phyloP scores from a whole-genome alignment of 345 rosid species.

The Euclidium syriacum region DNA sequence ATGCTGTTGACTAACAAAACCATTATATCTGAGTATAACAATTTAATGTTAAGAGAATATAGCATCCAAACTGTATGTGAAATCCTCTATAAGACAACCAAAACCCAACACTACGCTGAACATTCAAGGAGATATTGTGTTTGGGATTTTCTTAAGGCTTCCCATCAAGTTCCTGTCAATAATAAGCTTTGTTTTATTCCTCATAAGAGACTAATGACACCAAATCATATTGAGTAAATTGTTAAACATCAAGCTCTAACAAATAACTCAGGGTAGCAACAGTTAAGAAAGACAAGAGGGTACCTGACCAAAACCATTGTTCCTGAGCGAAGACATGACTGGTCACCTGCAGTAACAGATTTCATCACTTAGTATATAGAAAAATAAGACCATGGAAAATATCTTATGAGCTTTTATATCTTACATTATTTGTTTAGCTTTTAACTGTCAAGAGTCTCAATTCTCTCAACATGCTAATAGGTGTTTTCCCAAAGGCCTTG shows the following conservation, averaged over 20 bases:
- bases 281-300: not conserved
- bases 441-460: not conserved
- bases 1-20: constrained; percentile 7
- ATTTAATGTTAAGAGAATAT: not conserved
- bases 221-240: not conserved
- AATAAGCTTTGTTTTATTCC: not conserved
- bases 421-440: not conserved
- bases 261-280: not conserved
- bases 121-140: not conserved
- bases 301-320: constrained; percentile 7
- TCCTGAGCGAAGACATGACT: not conserved
- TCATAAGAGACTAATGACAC: not conserved
- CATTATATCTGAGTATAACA: not conserved
- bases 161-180: not conserved
- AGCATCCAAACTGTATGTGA: constrained; percentile 5
- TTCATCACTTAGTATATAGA: not conserved
- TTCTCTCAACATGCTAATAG: not conserved
- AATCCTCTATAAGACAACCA: constrained; percentile 1
- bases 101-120: not conserved
- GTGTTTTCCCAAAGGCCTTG: not conserved
- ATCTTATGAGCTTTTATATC: not conserved
- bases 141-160: not conserved
- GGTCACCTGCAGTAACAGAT: not conserved
- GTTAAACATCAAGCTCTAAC: not conserved
- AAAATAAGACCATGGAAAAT: not conserved